Base-by-base conservation (phyloP, 257 asterid species). In the Solanum chaucha region DNA sequence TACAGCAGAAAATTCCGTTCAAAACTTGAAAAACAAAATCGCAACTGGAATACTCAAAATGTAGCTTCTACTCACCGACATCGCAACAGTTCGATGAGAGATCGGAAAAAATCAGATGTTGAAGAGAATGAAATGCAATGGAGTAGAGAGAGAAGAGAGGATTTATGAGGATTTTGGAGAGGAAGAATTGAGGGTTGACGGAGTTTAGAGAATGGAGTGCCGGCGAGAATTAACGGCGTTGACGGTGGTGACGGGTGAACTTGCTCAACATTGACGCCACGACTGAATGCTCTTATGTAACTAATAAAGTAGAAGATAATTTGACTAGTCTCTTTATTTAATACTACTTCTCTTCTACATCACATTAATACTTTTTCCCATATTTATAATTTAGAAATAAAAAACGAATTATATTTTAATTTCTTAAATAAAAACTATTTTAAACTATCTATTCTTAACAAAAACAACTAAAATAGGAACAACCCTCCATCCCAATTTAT, bases 61-160 rank as follows among this genome's bases (percentile, higher is more conserved):
- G 83, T 40, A 77, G 83, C 83, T 40, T 75, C 10, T 34, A 91
- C 97, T 90, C 87, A 93, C 97, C 93, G 93, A 91, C 97, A 94
- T 94, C 58, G 89, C 30, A 87, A 82, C 75, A 46, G 87, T 34
- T 78, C 58, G 4, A 10, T 20, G 73, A 8, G 72, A 26, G 82
- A 85, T 81, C 80, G 22, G 71, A 41, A 73, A 86, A 32, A 75
- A 40, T 22, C 10, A 75, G 58, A 11, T 38, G 6, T 38, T 20
- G 32, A 78, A 86, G 5, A n/a, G 67, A 81, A 75, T 36, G 70
- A 58, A 84, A 82, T 81, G 46, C 4, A 88, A 83, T 40, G 35
- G 14, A 77, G 82, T 0, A 41, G 61, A 24, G 61, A 44, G 70
- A 44, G 70, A n/a, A 32, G 88, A 72, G 78, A 40, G 70, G 86